Percentiles rank a stretch among this genome's conserved stretches.
Conservation (phyloP, 495 filamentous ascomycete species). For the Cercophora sp. region DNA sequence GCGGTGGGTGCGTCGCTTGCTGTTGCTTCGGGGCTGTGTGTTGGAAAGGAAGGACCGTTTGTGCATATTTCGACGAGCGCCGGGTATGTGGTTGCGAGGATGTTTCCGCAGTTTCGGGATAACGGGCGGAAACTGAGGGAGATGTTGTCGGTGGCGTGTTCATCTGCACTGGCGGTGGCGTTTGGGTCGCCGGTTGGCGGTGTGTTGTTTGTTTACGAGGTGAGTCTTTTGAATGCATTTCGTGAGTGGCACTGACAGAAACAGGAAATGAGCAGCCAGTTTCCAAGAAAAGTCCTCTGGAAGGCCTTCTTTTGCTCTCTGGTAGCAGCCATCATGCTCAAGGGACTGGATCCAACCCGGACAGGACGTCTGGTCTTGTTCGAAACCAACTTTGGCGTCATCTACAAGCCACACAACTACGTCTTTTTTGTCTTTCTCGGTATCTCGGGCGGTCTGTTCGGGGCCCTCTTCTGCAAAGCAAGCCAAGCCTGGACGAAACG, state of each 20-base stretch:
- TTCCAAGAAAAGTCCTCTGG: slow-evolving; percentile 52
- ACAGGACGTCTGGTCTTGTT: slow-evolving; percentile 58
- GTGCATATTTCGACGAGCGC: slow-evolving; percentile 57
- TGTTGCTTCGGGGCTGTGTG: slow-evolving; percentile 54
- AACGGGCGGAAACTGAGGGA: slow-evolving; percentile 53
- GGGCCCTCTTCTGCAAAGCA: slow-evolving; percentile 53
- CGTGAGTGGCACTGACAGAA: background rate
- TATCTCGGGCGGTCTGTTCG: slow-evolving; percentile 52
- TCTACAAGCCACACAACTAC: slow-evolving; percentile 52
- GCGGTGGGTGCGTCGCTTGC: slow-evolving; percentile 54
- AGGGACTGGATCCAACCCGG: slow-evolving; percentile 53
- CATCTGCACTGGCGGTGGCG: slow-evolving; percentile 53
- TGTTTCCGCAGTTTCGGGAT: slow-evolving; percentile 51
- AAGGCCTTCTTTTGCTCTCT: slow-evolving; percentile 56
- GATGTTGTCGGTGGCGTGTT: slow-evolving; percentile 52
- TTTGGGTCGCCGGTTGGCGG: slow-evolving; percentile 59
- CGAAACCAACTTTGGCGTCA: slow-evolving; percentile 54
- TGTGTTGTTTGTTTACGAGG: slow-evolving; percentile 54
- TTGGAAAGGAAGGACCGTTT: slow-evolving; percentile 59
- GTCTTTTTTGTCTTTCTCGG: slow-evolving; percentile 53
- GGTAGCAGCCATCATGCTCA: slow-evolving; percentile 50
- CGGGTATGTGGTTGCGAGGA: slow-evolving; percentile 48
- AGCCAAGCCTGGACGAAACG: slow-evolving; percentile 55
- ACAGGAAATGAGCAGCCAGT: slow-evolving; percentile 51
- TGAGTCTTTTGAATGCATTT: background rate